Base-by-base conservation (phyloP, 208 protist species). In the Acanthamoeba sp. region DNA sequence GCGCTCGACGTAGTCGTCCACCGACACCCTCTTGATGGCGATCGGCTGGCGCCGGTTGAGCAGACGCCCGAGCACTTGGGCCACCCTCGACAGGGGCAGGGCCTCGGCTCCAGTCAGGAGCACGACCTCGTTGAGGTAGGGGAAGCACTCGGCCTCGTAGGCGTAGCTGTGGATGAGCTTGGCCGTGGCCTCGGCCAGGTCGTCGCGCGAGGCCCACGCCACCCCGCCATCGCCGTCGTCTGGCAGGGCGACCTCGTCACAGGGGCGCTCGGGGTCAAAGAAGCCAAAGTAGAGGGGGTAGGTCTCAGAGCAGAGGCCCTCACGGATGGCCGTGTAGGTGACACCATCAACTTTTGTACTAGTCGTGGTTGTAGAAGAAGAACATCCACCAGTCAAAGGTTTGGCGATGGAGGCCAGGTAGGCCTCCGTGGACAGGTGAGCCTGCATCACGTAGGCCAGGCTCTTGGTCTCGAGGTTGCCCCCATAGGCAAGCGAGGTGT, bases 221-320 rank as follows among this genome's bases (percentile, higher is more conserved):
- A 84, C 29, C 27, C 29, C 34, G 27, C 34, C 9, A 5, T 16
- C 45, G 9, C 73, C 73, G 27, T 84, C 73, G 27, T 84, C 73
- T 22, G 34, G 73, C 73, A 84, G 32, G 45, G 34, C 22, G 1
- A 84, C 73, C 34, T 50, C 73, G 45, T 42, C 73, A 3, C 4
- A 0, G 10, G 73, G 73, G 32, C 22, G 38, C 27, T 45, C 38
- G 32, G 34, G 34, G 29, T 84, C 34, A 27, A 84, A 84, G 34
- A 84, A 84, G 45, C 73, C 73, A 5, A 84, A 48, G 73, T 84
- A 84, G 40, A 84, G 45, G 1, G 73, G 34, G 73, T 84, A 84
- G 34, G 73, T 50, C 45, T 84, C 73, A 6, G 73, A 50, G 73
- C 24, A 84, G 45, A 84, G 4, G 32, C 34, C 73, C 73, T 84